These are phyloP conservation scores for Diaporthe australafricana DNA, from an alignment of 2,329 filamentous ascomycete genomes.

Conservation along the genomic window DNA sequence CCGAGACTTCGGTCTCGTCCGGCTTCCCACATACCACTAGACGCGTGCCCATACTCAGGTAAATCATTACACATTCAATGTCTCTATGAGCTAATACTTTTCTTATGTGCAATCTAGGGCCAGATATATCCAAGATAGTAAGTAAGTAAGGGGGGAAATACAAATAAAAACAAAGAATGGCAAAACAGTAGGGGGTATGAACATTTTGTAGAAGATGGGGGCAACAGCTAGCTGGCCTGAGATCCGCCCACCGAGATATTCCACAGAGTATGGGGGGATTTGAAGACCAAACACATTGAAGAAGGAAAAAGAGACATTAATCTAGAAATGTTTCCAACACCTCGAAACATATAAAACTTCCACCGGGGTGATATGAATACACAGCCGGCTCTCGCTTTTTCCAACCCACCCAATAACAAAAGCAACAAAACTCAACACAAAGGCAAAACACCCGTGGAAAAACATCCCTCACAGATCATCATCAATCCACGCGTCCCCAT, in stretches of 20 bases:
- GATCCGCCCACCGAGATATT: neutral
- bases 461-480: slow-evolving; percentile 40
- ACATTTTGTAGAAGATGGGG: neutral
- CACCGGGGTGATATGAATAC: too few relatives aligned
- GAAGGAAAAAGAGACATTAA: neutral
- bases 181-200: slow-evolving; percentile 22
- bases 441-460: too few relatives aligned
- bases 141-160: too few relatives aligned
- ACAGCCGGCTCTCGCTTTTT: neutral
- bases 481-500: slow-evolving; percentile 47
- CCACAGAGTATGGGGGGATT: neutral
- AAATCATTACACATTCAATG: neutral
- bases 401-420: neutral
- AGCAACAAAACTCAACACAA: neutral
- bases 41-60: neutral
- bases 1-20: neutral
- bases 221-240: neutral
- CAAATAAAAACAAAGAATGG: neutral
- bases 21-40: neutral
- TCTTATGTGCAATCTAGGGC: neutral
- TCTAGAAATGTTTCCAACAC: neutral
- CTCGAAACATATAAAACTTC: neutral
- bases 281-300: neutral
- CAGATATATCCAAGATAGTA: neutral
- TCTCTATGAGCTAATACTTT: neutral